phyloP scores from a whole-genome alignment of 345 rosid species.

The Erucastrum elatum region DNA sequence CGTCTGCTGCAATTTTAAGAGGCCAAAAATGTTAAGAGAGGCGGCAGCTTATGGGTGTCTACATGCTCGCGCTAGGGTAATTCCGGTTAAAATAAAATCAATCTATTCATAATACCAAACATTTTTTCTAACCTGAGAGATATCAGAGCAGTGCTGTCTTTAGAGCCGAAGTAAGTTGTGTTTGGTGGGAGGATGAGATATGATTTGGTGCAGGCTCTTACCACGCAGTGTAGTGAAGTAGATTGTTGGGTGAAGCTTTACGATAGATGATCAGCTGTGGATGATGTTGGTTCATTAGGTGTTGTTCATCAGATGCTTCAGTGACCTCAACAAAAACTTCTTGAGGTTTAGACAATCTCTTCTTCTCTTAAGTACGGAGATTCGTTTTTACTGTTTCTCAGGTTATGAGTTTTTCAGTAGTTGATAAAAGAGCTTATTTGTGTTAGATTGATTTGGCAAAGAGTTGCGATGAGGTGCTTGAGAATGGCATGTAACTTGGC shows the following conservation, averaged over 20 bases:
- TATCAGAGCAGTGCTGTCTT: slow-evolving; percentile 60
- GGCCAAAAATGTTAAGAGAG: no score
- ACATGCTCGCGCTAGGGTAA: no score
- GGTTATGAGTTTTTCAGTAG: background rate
- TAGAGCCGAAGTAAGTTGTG: slow-evolving; percentile 70
- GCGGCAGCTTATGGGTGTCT: no score
- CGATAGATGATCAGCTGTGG: slow-evolving; percentile 86
- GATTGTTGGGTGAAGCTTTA: slow-evolving; percentile 86
- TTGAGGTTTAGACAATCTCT: slow-evolving; percentile 86
- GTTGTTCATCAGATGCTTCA: slow-evolving; percentile 84
- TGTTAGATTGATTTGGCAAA: slow-evolving; percentile 77
- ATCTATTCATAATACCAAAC: no score
- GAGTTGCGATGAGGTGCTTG: slow-evolving; percentile 87
- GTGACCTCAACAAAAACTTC: slow-evolving; percentile 72
- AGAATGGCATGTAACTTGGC: slow-evolving; percentile 70
- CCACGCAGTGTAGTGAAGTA: slow-evolving; percentile 39
- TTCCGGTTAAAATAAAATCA: no score
- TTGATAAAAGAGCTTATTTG: slow-evolving; percentile 24
- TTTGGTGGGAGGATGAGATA: slow-evolving; percentile 58
- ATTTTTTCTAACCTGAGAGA: slow-evolving; percentile 47
- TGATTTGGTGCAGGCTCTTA: slow-evolving; percentile 59
- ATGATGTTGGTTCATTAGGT: slow-evolving; percentile 88
- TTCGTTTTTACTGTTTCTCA: background rate
- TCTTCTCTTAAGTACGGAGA: slow-evolving; percentile 59
- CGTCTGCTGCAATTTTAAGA: no score